phyloP scores from a whole-genome alignment of 2,329 filamentous ascomycete species.

The Pseudopithomyces chartarum region DNA sequence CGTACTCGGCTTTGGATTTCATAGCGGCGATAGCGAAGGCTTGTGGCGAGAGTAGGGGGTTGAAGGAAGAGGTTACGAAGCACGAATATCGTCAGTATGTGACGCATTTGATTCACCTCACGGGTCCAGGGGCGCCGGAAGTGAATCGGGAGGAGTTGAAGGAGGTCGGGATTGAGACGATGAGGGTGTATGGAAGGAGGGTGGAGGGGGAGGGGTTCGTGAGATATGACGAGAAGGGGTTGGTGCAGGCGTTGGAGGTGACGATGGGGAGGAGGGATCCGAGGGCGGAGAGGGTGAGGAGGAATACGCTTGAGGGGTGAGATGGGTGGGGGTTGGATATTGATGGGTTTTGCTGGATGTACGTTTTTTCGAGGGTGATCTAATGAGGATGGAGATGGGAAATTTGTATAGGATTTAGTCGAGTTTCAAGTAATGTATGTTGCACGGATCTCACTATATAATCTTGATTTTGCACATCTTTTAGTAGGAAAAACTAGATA shows the following conservation, averaged over 20 bases:
- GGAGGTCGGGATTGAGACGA: constrained; percentile 73
- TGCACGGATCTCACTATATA: no score
- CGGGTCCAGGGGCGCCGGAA: constrained; percentile 69
- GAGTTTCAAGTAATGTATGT: no score
- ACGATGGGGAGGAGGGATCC: constrained; percentile 72
- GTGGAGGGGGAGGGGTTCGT: constrained; percentile 60
- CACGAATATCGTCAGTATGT: constrained; percentile 71
- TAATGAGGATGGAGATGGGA: no score
- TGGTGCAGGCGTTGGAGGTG: constrained; percentile 76
- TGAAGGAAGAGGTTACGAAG: constrained; percentile 12
- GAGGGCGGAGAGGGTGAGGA: constrained; percentile 32
- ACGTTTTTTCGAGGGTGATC: no score
- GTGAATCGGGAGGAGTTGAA: constrained; percentile 70
- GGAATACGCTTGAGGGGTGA: constrained; percentile 13
- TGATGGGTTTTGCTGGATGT: no score
- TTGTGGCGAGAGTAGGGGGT: constrained; percentile 56
- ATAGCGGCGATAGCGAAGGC: constrained; percentile 78
- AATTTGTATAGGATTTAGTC: no score
- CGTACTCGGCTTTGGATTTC: constrained; percentile 80
- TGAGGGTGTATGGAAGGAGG: constrained; percentile 75
- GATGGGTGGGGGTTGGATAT: neutral
- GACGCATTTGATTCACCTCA: constrained; percentile 81
- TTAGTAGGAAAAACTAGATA: no score
- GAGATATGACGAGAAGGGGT: constrained; percentile 75
- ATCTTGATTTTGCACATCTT: no score